Conservation (phyloP, 2,329 filamentous ascomycete species). For the Exophiala bonariae region DNA sequence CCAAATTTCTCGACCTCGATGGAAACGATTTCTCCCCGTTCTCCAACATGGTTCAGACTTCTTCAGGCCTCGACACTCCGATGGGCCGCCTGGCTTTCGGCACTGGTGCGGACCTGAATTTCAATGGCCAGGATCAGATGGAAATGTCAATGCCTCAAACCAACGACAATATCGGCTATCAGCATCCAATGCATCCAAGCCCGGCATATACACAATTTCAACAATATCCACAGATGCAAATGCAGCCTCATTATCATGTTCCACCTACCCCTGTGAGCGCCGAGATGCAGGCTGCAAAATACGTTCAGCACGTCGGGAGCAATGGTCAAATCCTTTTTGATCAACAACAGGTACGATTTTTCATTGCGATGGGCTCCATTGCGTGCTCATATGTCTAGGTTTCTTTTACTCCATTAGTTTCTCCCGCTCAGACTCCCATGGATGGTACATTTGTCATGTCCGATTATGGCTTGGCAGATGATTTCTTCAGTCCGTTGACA, state of each 20-base stretch:
- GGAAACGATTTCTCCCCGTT: slow-evolving; percentile 44
- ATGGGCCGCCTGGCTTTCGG: slow-evolving; percentile 40
- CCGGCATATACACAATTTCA: slow-evolving; percentile 28
- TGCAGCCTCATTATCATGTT: slow-evolving; percentile 26
- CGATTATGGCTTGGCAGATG: slow-evolving; percentile 48
- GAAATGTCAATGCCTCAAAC: slow-evolving; percentile 28
- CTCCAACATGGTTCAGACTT: slow-evolving; percentile 38
- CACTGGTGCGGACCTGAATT: slow-evolving; percentile 19
- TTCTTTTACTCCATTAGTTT: slow-evolving; percentile 51
- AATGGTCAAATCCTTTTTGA: slow-evolving; percentile 45
- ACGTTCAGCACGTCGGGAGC: slow-evolving; percentile 39
- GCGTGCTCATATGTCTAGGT: slow-evolving; percentile 36
- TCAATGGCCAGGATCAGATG: slow-evolving; percentile 19
- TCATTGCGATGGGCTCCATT: neutral
- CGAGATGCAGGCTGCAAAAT: slow-evolving; percentile 47
- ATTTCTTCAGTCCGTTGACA: slow-evolving; percentile 52
- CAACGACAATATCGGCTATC: slow-evolving; percentile 12
- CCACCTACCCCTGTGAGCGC: slow-evolving; percentile 52
- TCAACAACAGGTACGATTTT: slow-evolving; percentile 37
- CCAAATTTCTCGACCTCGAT: slow-evolving; percentile 50
- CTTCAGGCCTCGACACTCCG: slow-evolving; percentile 37
- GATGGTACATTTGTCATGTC: slow-evolving; percentile 48
- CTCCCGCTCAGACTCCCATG: slow-evolving; percentile 51
- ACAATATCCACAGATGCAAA: slow-evolving; percentile 32
- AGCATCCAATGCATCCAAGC: slow-evolving; percentile 27